Conservation (phyloP, 352 stramenopile genomes). For the Phytopythium sindhum region DNA sequence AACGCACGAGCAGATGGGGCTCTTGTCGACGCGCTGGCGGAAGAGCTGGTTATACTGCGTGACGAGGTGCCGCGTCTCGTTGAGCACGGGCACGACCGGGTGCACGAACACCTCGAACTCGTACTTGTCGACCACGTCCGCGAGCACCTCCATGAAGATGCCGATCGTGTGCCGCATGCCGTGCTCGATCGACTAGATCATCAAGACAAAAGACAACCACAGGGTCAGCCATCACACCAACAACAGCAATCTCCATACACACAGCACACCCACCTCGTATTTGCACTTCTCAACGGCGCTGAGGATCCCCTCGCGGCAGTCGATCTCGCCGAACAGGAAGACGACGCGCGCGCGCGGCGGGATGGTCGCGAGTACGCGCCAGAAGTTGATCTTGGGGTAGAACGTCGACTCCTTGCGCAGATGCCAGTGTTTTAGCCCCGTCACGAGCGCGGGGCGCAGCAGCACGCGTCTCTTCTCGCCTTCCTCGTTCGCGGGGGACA, state of each 20-base stretch:
- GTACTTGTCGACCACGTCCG: slow-evolving; percentile 46
- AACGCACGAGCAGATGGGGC: slow-evolving; percentile 39
- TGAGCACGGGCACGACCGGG: slow-evolving; percentile 85
- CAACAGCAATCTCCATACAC: not conserved
- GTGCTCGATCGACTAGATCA: slow-evolving; percentile 53
- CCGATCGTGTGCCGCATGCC: slow-evolving; percentile 73
- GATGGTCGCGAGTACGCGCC: slow-evolving; percentile 51
- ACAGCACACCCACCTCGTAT: slow-evolving; percentile 55
- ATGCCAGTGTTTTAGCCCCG: slow-evolving; percentile 94
- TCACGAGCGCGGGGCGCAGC: slow-evolving; percentile 78
- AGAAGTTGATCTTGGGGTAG: slow-evolving; percentile 93
- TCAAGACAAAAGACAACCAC: not conserved
- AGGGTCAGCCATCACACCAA: not conserved
- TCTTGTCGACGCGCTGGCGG: slow-evolving; percentile 30
- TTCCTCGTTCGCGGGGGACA: slow-evolving; percentile 5
- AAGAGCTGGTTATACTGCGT: slow-evolving; percentile 83
- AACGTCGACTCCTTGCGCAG: slow-evolving; percentile 81
- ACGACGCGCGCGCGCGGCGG: slow-evolving; percentile 70
- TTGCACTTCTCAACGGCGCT: slow-evolving; percentile 83
- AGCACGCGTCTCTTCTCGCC: slow-evolving; percentile 4
- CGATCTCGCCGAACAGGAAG: slow-evolving; percentile 94
- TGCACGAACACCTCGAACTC: slow-evolving; percentile 80
- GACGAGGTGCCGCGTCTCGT: slow-evolving; percentile 84
- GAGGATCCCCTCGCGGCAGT: slow-evolving; percentile 93
- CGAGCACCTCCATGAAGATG: slow-evolving; percentile 77